Evolutionary conservation across 2,329 filamentous ascomycete genomes (phyloP), one percentile per base, ranked within the genome.

Genomic region (Aspergillus chevalieri): DNA sequence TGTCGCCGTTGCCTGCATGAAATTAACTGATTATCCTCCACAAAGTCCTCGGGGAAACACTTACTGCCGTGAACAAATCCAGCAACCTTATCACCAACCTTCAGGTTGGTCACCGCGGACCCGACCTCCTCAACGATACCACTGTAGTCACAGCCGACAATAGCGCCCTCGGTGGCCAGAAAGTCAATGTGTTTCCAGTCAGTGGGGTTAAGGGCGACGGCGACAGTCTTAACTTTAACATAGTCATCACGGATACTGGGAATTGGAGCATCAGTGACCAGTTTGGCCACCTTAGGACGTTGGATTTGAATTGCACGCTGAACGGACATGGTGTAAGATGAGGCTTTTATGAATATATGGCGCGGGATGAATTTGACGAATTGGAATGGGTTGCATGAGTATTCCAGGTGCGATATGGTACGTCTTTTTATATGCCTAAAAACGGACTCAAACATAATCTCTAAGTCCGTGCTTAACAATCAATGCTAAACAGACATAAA

Each of bases 161-260:
- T 61, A 6, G 67, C 59, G 6, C 72, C 72, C 1, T 64, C 57
- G 3, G 57, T 56, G 4, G 59, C 57, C 17, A 64, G 46, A 19
- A n/a, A 47, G n/a, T 68, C 64, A 46, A 77, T 62, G 52, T 74
- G 70, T 55, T 78, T 78, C 75, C 75, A 79, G 59, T 81, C 78
- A 0, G 75, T 77, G 2, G 78, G 78, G 53, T 80, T 80, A 36
- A 80, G 59, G 2, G 76, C 78, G 0, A 78, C 70, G 5, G 70
- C 69, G 10, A 68, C 67, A 7, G 73, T 74, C 56, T 76, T 78
- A 51, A 80, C 72, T n/a, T 78, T 68, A 19, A 80, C 65, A 57
- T 77, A 80, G 49, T 70, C 69, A 30, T 72, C 67, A n/a, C 67
- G 66, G n/a, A 74, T 56, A 47, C 63, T 64, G 12, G 73, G 72